Base-by-base conservation (phyloP, 371 early-diverging fungal genomes). In the Nematocida ironsii region DNA sequence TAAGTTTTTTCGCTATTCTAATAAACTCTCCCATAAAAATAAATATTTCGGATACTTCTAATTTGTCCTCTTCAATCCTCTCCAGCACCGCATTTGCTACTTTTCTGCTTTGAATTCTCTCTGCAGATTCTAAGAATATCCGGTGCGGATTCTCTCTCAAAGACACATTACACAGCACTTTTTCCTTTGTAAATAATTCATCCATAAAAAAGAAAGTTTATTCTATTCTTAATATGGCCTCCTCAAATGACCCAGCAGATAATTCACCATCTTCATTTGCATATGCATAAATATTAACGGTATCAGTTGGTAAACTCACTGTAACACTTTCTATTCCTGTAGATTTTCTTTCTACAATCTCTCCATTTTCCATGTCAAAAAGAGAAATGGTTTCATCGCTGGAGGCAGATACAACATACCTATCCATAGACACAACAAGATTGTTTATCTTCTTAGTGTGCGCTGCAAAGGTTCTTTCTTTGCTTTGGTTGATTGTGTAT, bases 181-280 rank as follows among this genome's bases (percentile, higher is more conserved):
- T 67, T 47, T 78, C 80, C 42, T 78, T 78, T 39, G 55, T 47
- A 52, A 78, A 78, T 47, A 78, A 60, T 23, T 42, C 61, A 61
- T 78, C 80, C 80, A 78, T 78, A 47, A 47, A 54, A 64, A 67
- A 67, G 33, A 69, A 69, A 78, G 44, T 73, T 58, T 73, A 73
- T 58, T 73, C 73, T 25, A 42, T 44, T 57, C 56, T 55, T 56
- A 62, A 58, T 25, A 78, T 7, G 25, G 57, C 76, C 20, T 76
- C 76, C 55, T 50, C 71, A 33, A 76, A 76, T n/a, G 55, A 39
- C 13, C 71, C 69, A 9, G 52, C 18, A 0, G 40, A 52, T 25
- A 78, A 20, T n/a, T 78, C 80, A 5, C 48, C 80, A 25, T 78
- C 80, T 11, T 78, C 33, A 11, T 11, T 48, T 6, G 80, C 55